Evolutionary conservation across 2,329 filamentous ascomycete genomes (phyloP).

Genomic region (Aspergillus sp.): DNA sequence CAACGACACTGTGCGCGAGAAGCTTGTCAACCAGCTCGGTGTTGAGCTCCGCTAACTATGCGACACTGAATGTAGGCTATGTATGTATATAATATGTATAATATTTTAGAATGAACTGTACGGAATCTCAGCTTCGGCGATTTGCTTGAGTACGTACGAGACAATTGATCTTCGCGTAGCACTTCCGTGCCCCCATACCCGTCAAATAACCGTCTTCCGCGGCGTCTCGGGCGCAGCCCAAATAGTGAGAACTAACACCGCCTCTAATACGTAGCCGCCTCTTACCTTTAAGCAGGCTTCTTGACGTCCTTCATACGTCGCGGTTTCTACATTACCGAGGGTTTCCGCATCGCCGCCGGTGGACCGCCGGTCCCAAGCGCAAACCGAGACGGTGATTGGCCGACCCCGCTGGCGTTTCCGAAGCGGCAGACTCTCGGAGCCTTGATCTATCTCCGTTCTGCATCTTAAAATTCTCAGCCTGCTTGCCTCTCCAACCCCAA

Average conservation of each 20-base stretch:
- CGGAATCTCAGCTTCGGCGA: background rate
- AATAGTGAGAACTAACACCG: background rate
- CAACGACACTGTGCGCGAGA: conserved; percentile 66
- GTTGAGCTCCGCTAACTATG: conserved; percentile 69
- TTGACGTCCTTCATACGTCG: background rate
- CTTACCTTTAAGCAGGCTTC: background rate
- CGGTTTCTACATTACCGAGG: conserved; percentile 16
- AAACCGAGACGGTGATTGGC: conserved; percentile 37
- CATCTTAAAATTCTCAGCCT: conserved; percentile 7
- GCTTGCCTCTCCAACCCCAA: background rate
- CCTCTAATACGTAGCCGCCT: background rate
- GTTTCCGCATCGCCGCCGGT: conserved; percentile 16
- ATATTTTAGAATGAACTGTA: conserved; percentile 4
- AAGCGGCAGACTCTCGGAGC: conserved; percentile 28
- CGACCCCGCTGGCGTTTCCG: conserved; percentile 19
- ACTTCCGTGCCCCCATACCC: no score
- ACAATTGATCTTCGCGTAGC: no score
- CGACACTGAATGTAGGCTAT: background rate
- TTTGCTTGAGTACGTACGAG: background rate
- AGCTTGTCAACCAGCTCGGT: conserved; percentile 68
- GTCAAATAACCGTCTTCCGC: background rate
- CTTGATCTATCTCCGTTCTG: conserved; percentile 34
- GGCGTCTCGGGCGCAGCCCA: background rate
- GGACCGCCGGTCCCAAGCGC: background rate
- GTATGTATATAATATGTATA: conserved; percentile 6